Evolutionary conservation across 768 basidiomycete genomes (phyloP).

Genomic region (Kwoniella dendrophila): DNA sequence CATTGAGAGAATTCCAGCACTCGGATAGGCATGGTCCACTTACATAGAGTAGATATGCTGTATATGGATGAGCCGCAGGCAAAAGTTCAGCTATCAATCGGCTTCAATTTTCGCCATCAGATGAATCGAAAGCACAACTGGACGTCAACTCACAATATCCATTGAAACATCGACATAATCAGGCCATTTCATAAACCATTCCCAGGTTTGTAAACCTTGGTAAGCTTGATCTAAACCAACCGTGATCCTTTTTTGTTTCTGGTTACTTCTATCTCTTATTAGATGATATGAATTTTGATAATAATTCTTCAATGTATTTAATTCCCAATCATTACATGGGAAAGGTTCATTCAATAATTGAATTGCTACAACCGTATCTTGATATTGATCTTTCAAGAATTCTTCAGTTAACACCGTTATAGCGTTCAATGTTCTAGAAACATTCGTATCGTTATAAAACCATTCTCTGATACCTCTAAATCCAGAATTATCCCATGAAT

Average conservation of each 20-base stretch:
- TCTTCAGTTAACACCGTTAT: slow-evolving; percentile 44
- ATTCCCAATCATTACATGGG: slow-evolving; percentile 33
- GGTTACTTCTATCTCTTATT: slow-evolving; percentile 1
- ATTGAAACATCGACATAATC: slow-evolving; percentile 43
- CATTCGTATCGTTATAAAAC: slow-evolving; percentile 48
- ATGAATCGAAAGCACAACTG: no score
- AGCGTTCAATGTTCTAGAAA: slow-evolving; percentile 42
- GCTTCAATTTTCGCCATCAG: no score
- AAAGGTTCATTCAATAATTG: slow-evolving; percentile 54
- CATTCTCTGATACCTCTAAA: slow-evolving; percentile 39
- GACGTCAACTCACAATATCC: slow-evolving; percentile 52
- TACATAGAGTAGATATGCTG: slow-evolving; percentile 54
- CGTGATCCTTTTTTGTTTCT: slow-evolving; percentile 14
- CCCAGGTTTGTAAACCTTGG: slow-evolving; percentile 46
- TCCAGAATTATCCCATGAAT: slow-evolving; percentile 55
- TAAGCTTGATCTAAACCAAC: slow-evolving; percentile 47
- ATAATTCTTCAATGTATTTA: slow-evolving; percentile 37
- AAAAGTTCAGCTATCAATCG: no score
- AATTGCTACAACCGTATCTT: slow-evolving; percentile 45
- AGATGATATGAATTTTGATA: slow-evolving; percentile 40
- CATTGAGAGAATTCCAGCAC: no score
- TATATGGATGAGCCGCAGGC: no score
- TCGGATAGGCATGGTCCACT: slow-evolving; percentile 15
- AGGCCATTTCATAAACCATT: slow-evolving; percentile 44
- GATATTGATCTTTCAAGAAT: slow-evolving; percentile 45